Conservation (phyloP, 176 grass and related monocot genomes). For the Alloteropsis semialata region DNA sequence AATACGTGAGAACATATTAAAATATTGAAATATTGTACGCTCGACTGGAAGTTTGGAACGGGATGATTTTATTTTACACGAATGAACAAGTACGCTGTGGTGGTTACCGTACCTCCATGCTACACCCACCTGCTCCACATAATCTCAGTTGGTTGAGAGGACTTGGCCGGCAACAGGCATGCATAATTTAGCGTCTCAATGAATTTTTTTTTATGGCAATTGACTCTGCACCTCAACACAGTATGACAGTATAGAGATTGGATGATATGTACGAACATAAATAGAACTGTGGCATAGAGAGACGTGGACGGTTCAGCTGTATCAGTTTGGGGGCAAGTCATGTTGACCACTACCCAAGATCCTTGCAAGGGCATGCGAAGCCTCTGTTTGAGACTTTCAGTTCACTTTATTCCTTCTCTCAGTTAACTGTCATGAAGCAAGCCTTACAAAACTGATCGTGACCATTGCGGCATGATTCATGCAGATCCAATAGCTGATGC, state of each 20-base stretch:
- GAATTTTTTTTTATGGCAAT: too few species aligned
- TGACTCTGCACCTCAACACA: neutral
- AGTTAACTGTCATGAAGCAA: neutral
- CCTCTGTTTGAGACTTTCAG: neutral
- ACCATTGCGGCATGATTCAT: constrained; percentile 6
- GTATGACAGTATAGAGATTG: neutral
- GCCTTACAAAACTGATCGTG: neutral
- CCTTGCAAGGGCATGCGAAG: neutral
- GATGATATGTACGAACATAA: too few species aligned
- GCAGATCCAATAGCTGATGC: neutral
- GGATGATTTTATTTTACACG: too few species aligned
- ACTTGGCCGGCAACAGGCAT: neutral
- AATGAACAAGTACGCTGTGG: too few species aligned
- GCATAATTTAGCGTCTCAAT: too few species aligned
- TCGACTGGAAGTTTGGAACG: too few species aligned
- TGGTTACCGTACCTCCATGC: neutral
- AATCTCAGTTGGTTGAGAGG: neutral
- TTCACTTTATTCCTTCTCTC: neutral
- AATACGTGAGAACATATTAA: too few species aligned
- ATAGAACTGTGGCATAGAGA: too few species aligned
- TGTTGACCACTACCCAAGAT: neutral
- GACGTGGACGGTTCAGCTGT: neutral
- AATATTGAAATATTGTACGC: too few species aligned
- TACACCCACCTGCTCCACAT: neutral
- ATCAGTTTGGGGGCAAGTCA: neutral